A percentile compares a stretch with the other conserved stretches of the same genome.
phyloP scores from a whole-genome alignment of 2,329 filamentous ascomycete species.

The Atkinsonella hypoxylon region DNA sequence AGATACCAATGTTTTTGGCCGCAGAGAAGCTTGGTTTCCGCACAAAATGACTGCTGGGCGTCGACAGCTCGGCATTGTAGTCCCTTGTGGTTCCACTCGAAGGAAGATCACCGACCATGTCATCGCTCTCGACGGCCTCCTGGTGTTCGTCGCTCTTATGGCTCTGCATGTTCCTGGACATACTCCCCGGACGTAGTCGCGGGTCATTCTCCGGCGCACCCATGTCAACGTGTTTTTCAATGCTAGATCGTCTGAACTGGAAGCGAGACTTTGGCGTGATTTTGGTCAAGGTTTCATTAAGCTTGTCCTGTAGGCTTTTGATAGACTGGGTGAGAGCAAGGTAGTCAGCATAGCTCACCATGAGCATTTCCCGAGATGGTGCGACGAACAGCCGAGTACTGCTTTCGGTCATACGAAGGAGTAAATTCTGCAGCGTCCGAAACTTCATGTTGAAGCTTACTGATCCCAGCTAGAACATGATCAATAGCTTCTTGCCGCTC shows the following conservation, averaged over 20 bases:
- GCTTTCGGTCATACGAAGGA: constrained; percentile 79
- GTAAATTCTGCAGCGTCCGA: constrained; percentile 73
- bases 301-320: constrained; percentile 67
- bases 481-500: constrained; percentile 75
- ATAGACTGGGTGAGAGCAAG: constrained; percentile 42
- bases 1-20: constrained; percentile 50
- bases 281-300: constrained; percentile 56
- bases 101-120: constrained; percentile 27
- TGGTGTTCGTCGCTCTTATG: constrained; percentile 7
- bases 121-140: constrained; percentile 14
- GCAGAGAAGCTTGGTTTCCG: constrained; percentile 54
- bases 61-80: constrained; percentile 46
- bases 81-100: constrained; percentile 26
- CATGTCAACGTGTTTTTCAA: constrained; percentile 27
- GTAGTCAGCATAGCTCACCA: background rate
- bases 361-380: background rate
- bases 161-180: constrained; percentile 17
- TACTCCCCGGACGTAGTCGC: constrained; percentile 25
- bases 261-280: constrained; percentile 71
- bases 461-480: constrained; percentile 66
- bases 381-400: constrained; percentile 61
- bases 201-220: constrained; percentile 31
- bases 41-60: constrained; percentile 26
- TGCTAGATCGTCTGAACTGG: constrained; percentile 49
- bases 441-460: constrained; percentile 70